Base-by-base conservation (phyloP, 306 rosid genomes). In the Lathyrus aphaca region DNA sequence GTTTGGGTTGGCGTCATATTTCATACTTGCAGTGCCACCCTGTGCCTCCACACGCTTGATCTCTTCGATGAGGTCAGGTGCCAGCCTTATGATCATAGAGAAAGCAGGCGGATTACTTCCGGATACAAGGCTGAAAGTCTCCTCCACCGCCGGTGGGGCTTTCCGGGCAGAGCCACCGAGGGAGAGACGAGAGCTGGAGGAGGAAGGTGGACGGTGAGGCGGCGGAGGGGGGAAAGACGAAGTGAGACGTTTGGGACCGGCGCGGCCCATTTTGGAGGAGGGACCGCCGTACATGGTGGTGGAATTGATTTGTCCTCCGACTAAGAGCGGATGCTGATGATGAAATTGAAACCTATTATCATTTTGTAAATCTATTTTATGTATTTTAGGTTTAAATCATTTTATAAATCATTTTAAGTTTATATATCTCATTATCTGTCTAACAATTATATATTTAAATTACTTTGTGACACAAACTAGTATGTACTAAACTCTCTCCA, bases 31-130 rank as follows among this genome's bases (percentile, higher is more conserved):
- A 68, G 82, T 81, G 19, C 96, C 97, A 39, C 90, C 97, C 46
- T 81, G 89, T 46, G 92, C 82, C 71, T 94, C 99, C 54, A 84
- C 82, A 72, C 99, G 99, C 85, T 75, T 91, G 95, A 94, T 91
- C 91, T 91, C 97, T 18, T 94, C 97, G 10, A 89, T 88, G 77
- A 91, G 84, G 80, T 91, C 88, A 2, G 99, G 99, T 6, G 86
- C 91, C 32, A 94, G 76, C 29, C 86, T 77, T 62, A 94, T 94
- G 69, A 91, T 88, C 96, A 91, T 87, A 8, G 87, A 83, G 79
- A 90, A 94, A 9, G 92, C 88, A n/a, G 80, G 83, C 2, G 99
- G 84, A 55, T 90, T 81, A 39, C 40, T 82, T 5, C 99, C 97
- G 16, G 97, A 27, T 11, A 87, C 86, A 3, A 94, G 76, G 73